Conservation (phyloP, 2,329 filamentous ascomycete genomes). For the Penicillium oxalicum region DNA sequence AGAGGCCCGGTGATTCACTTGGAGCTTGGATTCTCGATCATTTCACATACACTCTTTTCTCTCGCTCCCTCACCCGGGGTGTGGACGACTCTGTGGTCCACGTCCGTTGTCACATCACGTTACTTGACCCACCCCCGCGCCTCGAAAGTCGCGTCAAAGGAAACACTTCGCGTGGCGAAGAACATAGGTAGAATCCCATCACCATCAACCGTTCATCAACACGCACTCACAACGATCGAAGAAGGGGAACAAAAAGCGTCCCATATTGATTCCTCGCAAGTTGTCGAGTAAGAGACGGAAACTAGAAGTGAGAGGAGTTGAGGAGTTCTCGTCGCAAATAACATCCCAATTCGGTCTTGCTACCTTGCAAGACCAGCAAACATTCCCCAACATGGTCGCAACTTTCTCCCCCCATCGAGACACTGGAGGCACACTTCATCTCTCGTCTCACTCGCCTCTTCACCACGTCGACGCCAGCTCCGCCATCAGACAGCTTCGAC, state of each 20-base stretch:
- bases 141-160: conserved; percentile 5
- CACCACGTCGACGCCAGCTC: conserved; percentile 78
- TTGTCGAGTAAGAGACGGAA: background rate
- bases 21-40: background rate
- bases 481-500: conserved; percentile 73
- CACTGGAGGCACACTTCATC: conserved; percentile 70
- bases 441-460: conserved; percentile 77
- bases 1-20: conserved; percentile 9
- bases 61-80: background rate
- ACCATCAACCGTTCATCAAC: background rate
- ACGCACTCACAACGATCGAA: background rate
- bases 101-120: too few species aligned
- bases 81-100: too few species aligned
- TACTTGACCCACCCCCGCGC: conserved; percentile 1
- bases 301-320: conserved; percentile 2
- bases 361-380: conserved; percentile 10
- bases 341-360: conserved; percentile 15
- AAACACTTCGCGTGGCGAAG: background rate
- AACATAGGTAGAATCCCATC: background rate
- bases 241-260: background rate
- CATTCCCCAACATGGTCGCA: conserved; percentile 38
- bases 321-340: conserved; percentile 3
- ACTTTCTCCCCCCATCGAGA: conserved; percentile 47
- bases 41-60: background rate
- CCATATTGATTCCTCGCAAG: background rate